Conservation (phyloP, 176 grass and related monocot species). For the Avena insularis region DNA sequence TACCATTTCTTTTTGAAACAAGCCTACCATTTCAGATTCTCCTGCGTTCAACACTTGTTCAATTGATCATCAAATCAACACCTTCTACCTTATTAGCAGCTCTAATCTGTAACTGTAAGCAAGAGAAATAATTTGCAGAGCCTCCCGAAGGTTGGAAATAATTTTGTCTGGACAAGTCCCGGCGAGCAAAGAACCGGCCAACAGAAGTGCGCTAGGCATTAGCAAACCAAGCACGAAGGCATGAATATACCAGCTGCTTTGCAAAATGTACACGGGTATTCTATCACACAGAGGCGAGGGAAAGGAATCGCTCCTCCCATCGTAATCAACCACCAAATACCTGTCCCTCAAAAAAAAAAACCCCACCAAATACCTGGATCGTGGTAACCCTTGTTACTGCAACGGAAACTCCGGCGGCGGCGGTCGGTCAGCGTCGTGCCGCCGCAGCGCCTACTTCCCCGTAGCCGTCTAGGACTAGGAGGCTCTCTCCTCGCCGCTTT, state of each 20-base stretch:
- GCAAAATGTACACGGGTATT: background rate
- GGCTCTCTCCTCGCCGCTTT: background rate
- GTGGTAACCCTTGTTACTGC: background rate
- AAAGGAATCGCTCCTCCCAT: background rate
- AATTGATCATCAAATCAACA: background rate
- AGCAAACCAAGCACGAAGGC: background rate
- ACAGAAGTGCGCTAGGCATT: background rate
- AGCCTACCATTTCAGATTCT: background rate
- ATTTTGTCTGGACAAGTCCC: background rate
- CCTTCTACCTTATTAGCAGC: background rate
- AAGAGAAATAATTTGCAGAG: background rate
- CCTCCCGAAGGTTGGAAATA: background rate
- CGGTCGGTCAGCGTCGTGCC: background rate
- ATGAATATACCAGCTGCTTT: background rate
- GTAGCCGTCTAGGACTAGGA: background rate
- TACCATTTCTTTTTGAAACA: background rate
- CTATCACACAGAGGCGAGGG: background rate
- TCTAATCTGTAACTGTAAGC: background rate
- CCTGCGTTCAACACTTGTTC: background rate
- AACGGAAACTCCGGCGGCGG: background rate
- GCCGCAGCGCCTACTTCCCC: slow-evolving; percentile 4
- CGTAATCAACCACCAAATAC: background rate
- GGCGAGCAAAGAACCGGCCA: background rate
- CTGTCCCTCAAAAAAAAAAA: background rate
- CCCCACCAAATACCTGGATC: slow-evolving; percentile 2